Evolutionary conservation across 495 filamentous ascomycete species (phyloP), one percentile per base, ranked within the genome.

Genomic region (Aspergillus olivimuriae): DNA sequence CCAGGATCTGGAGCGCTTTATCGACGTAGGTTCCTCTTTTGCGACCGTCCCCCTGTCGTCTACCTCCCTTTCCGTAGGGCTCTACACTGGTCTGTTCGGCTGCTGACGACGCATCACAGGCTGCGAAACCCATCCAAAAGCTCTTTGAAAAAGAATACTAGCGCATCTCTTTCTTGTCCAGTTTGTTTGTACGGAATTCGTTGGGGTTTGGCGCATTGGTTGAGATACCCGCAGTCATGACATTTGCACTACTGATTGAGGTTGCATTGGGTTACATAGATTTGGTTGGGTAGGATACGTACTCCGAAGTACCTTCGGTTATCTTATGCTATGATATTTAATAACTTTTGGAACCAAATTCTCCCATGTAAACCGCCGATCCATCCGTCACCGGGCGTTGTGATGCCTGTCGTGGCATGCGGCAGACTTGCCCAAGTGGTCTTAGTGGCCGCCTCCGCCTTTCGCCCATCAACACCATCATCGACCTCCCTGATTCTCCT

Each of bases 1-100:
- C 54, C 81, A 85, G 64, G 85, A 94, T 58, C 68, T 95, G 50
- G 89, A 95, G 67, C 86, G 87, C 55, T 95, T 94, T 55, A 87
- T 95, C 50, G 87, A 90, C 56, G 65, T 72, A 62, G 32, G 62
- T 55, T 18, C 32, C 18, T 15, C 33, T 34, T 34, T 4, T 34
- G n/a, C n/a, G n/a, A n/a, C n/a, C n/a, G n/a, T n/a, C n/a, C 4
- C 36, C 11, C 4, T 18, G 14, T 12, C 12, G 14, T 40, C 28
- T 38, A 7, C 38, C 23, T 4, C 17, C 23, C 26, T 16, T 22
- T 33, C 4, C 19, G 10, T 19, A 14, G 10, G 11, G 16, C 19
- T 44, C 49, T 49, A 51, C 51, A 31, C 18, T 16, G 7, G 17
- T 26, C 2, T 26, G n/a, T 5, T 33, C 19, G 15, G 2, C 35